Base-by-base conservation (phyloP, 148 eudicot species). In the Cornus kousa region DNA sequence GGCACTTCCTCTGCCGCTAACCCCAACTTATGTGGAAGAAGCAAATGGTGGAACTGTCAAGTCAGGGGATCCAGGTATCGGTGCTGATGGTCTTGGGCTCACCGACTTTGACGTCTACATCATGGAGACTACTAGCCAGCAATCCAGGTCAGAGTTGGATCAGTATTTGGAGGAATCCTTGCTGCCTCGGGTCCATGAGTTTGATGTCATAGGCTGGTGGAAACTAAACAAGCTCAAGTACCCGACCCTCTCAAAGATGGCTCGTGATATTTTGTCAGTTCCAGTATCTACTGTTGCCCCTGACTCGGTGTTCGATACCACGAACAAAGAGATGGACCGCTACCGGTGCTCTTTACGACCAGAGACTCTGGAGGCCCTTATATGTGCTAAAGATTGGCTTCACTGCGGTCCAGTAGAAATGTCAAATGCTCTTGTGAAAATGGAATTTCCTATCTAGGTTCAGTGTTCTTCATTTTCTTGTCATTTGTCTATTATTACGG, bases 201-300 rank as follows among this genome's bases (percentile, higher is more conserved):
- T 95, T 76, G 99, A 95, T 72, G 97, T 95, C 55, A 66, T 95
- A 9, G 97, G 97, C 32, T 95, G 99, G 99, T 95, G 99, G 99
- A 95, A 89, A 73, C 84, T 95, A 7, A 93, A 95, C 88, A 84
- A 86, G 80, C 76, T 85, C 64, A 95, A 95, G 90, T 95, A 95
- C 80, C 99, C 99, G 0, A 95, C 92, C 13, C 91, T 96, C 7
- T 96, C 98, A 2, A 93, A 92, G 84, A 93, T 96, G 99, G 99
- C 99, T 9, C 89, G 95, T 2, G 99, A 96, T 82, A 80, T 96
- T 28, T 76, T 96, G 79, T 84, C 88, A 0, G 68, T 93, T 64
- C 94, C 98, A 5, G 85, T 97, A 35, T 86, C 91, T 8, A 90
- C 95, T 0, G 93, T 92, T 22, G 83, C 86, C 4, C 75, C 88